phyloP scores from a whole-genome alignment of 306 rosid genomes.

The Potentilla sterilis region DNA sequence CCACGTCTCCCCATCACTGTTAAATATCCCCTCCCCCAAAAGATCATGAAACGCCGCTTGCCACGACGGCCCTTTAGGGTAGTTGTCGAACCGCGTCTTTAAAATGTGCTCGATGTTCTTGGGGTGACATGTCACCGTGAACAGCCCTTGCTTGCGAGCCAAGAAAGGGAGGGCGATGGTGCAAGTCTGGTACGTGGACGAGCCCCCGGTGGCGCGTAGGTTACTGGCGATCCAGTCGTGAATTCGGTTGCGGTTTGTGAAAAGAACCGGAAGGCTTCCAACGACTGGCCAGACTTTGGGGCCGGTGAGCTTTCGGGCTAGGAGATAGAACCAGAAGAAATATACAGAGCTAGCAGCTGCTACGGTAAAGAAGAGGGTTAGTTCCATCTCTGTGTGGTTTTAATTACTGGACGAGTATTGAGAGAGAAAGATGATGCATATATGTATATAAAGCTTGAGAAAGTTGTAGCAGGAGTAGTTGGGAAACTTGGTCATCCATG shows the following conservation, averaged over 20 bases:
- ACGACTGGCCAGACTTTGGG: constrained; percentile 66
- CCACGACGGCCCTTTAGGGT: constrained; percentile 88
- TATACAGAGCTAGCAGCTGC: constrained; percentile 37
- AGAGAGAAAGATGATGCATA: not conserved
- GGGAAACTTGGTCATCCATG: constrained; percentile 38
- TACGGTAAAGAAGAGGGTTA: constrained; percentile 37
- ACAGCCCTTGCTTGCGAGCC: constrained; percentile 57
- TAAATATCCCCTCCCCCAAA: constrained; percentile 86
- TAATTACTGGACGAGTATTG: not conserved
- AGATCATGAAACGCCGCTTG: constrained; percentile 89
- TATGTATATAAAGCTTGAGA: constrained; percentile 21
- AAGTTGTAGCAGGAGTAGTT: constrained; percentile 60
- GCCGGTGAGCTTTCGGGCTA: constrained; percentile 60
- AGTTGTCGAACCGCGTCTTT: constrained; percentile 70
- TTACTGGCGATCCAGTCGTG: constrained; percentile 80
- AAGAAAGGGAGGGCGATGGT: constrained; percentile 72
- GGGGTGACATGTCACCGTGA: constrained; percentile 72
- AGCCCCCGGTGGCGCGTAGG: constrained; percentile 49
- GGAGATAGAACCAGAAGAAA: constrained; percentile 58
- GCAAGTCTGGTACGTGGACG: constrained; percentile 79
- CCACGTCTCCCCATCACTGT: constrained; percentile 93
- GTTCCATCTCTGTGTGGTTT: constrained; percentile 37
- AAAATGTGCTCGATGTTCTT: constrained; percentile 83
- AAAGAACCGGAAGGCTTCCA: constrained; percentile 74
- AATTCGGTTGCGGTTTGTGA: constrained; percentile 51